Evolutionary conservation across 305 asterid genomes (phyloP), one percentile per base, ranked within the genome.

Genomic region (Andrographis paniculata): DNA sequence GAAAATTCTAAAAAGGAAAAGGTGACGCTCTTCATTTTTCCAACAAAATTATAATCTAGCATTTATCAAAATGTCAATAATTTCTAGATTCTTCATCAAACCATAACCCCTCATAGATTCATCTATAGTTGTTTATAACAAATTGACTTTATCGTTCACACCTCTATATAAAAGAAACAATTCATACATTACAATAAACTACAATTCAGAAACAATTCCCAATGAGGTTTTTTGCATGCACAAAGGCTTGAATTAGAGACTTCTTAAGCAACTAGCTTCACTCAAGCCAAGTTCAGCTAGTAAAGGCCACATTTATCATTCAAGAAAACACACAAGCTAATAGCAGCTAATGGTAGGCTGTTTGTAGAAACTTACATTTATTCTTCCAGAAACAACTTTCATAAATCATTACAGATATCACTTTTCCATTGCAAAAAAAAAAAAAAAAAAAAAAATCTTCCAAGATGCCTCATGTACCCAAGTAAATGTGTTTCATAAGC

Each of bases 61-160:
- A 41, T 56, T 55, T 31, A 31, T 54, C 30, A 33, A 59, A 56
- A 14, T 42, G 31, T 60, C 49, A 42, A 48, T 47, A 47, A 41
- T 56, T 45, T 42, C 23, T 12, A 27, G 53, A 45, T 49, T 44
- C 59, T 31, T 23, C 47, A 53, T 31, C 37, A 31, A 31, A 31
- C 37, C 12, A 5, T 14, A 31, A 31, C 8, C 30, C 30, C 30
- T 3, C 6, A 24, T 24, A 24, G 30, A 24, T 24, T 24, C 30
- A 24, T 24, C n/a, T 24, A 4, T 24, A 24, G 30, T 24, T 24
- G 8, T 24, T 24, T 24, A 24, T 24, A 8, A 8, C 30, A 24
- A n/a, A n/a, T n/a, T n/a, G n/a, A n/a, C n/a, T n/a, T n/a, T n/a
- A n/a, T n/a, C n/a, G n/a, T n/a, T n/a, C n/a, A n/a, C 30, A 4